phyloP scores from a whole-genome alignment of 352 stramenopile species.

The Pythium angustatum region DNA sequence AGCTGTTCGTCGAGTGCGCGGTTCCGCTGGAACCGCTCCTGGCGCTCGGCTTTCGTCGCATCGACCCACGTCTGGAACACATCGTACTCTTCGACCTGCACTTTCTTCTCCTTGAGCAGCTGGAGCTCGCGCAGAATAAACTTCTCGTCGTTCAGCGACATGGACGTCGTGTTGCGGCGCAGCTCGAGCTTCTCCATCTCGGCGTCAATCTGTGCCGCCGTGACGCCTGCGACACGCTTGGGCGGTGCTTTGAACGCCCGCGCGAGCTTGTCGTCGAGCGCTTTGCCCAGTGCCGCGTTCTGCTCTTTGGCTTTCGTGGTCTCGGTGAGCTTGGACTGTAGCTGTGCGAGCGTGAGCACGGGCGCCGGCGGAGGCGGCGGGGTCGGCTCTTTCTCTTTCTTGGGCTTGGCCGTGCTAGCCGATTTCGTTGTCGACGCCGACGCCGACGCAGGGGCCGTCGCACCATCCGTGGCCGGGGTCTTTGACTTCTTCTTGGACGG shows the following conservation, averaged over 20 bases:
- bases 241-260: slow-evolving; percentile 69
- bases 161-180: slow-evolving; percentile 66
- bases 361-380: slow-evolving; percentile 12
- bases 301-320: slow-evolving; percentile 37
- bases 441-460: too few relatives aligned
- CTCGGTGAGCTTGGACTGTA: slow-evolving; percentile 51
- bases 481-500: slow-evolving; percentile 17
- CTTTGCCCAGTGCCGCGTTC: slow-evolving; percentile 61
- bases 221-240: slow-evolving; percentile 51
- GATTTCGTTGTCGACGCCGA: too few relatives aligned
- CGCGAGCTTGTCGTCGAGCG: slow-evolving; percentile 73
- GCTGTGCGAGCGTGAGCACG: slow-evolving; percentile 41
- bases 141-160: slow-evolving; percentile 73
- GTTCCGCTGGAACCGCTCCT: slow-evolving; percentile 62
- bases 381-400: slow-evolving; percentile 15
- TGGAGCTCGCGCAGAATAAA: slow-evolving; percentile 68
- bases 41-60: slow-evolving; percentile 48
- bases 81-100: slow-evolving; percentile 49
- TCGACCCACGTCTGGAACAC: slow-evolving; percentile 69
- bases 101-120: slow-evolving; percentile 56
- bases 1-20: slow-evolving; percentile 49
- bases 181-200: slow-evolving; percentile 66
- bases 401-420: not conserved
- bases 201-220: slow-evolving; percentile 47
- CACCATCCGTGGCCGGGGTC: not conserved